Evolutionary conservation across 305 asterid species (phyloP).

Genomic region (Ilex paraguariensis): DNA sequence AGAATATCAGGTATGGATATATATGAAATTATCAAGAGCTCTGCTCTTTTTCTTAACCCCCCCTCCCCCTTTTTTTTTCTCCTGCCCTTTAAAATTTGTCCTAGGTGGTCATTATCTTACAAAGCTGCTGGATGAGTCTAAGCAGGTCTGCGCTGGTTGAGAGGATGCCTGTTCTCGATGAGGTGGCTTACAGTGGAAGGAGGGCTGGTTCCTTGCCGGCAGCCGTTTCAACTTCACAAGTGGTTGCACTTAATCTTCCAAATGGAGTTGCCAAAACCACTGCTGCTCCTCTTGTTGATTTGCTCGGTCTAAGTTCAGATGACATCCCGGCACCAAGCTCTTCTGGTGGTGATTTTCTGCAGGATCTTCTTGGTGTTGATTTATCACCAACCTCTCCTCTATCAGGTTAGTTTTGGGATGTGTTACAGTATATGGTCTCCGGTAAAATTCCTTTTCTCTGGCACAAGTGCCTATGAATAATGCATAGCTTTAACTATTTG

Average conservation of each 20-base stretch:
- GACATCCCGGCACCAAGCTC: conserved; percentile 60
- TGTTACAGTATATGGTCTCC: too few relatives aligned
- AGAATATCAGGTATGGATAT: conserved; percentile 58
- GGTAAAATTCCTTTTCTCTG: too few relatives aligned
- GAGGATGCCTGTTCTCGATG: conserved; percentile 98
- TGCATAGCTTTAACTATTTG: too few relatives aligned
- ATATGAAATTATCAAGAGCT: background rate
- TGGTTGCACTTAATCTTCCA: conserved; percentile 62
- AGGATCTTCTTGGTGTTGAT: conserved; percentile 87
- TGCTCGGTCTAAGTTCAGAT: conserved; percentile 79
- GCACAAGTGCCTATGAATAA: too few relatives aligned
- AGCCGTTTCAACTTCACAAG: conserved; percentile 73
- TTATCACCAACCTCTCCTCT: conserved; percentile 45
- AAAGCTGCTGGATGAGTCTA: conserved; percentile 22
- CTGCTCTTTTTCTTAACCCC: too few relatives aligned
- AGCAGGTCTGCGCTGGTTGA: conserved; percentile 80
- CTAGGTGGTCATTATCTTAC: conserved; percentile 4
- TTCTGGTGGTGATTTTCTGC: conserved; percentile 74
- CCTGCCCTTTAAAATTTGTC: background rate
- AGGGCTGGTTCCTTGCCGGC: conserved; percentile 74
- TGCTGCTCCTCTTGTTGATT: conserved; percentile 75
- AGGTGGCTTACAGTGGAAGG: conserved; percentile 77
- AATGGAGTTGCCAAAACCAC: conserved; percentile 69
- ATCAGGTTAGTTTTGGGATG: conserved; percentile 36
- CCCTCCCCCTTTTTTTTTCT: background rate